Evolutionary conservation across 2,329 filamentous ascomycete species (phyloP), one percentile per base, ranked within the genome.

Genomic region (Alternaria solani): DNA sequence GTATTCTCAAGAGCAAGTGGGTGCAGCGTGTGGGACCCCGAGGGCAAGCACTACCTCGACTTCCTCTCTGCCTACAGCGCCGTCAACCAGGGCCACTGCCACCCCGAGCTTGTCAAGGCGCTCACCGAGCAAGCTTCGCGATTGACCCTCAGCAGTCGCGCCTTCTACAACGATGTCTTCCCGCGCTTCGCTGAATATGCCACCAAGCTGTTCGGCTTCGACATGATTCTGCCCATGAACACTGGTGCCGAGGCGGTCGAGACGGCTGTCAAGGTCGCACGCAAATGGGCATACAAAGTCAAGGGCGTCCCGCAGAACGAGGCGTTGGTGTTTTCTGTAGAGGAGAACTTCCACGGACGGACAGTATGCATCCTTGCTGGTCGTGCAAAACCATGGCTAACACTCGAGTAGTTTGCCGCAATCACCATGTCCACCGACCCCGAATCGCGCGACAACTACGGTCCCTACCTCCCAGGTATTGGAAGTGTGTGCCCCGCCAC

Each of bases 151-250:
- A 97, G 93, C 81, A 97, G 93, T 63, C 89, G 94, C 63, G 95
- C 95, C 52, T 99, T 98, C 83, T 90, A 98, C 86, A 99, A 98
- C 79, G 94, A 98, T 83, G 95, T 98, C 65, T 98, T 98, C 82
- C 94, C 94, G 59, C 89, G 91, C 66, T 98, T 96, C 85, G 94
- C 94, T 7, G 90, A 97, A 81, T 97, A 95, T 81, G 90, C 97
- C 65, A 94, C 92, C 70, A 82, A 88, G 68, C 89, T 92, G 77
- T 97, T 97, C 78, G 93, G 93, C 63, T 98, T 96, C 78, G 94
- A 98, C 80, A 97, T 97, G 94, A 93, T 97, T 34, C 82, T 98
- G 79, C 94, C 94, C 67, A 97, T 98, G 94, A 97, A 97, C 84
- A 98, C 94, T 2, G 94, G 94, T 60, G 94, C 94, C 23, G 94